Conservation (phyloP, 169 alveolate genomes). For the Neospora caninum region DNA sequence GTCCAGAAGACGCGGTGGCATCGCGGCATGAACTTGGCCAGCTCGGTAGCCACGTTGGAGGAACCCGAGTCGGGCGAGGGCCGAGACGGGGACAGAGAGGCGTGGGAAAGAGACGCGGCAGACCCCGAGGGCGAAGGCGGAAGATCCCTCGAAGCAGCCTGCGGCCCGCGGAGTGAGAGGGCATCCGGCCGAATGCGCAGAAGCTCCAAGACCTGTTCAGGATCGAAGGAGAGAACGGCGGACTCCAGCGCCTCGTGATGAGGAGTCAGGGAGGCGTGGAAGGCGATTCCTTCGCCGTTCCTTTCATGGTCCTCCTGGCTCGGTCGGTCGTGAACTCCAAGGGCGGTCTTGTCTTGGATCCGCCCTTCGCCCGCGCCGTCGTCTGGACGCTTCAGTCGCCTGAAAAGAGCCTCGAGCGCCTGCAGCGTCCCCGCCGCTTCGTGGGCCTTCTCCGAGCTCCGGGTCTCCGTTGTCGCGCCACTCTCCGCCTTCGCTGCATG, state of each 20-base stretch:
- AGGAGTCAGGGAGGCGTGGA: background rate
- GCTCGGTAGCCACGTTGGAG: slow-evolving; percentile 32
- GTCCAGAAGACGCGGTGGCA: slow-evolving; percentile 37
- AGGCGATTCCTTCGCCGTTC: background rate
- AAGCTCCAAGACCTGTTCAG: background rate
- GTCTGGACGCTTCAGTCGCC: background rate
- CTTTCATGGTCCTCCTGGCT: background rate
- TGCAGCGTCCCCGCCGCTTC: background rate
- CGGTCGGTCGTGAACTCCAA: too few relatives aligned
- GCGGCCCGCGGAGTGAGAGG: background rate
- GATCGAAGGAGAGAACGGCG: background rate
- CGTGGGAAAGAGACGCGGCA: background rate
- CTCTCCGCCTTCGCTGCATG: background rate
- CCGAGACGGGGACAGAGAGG: background rate
- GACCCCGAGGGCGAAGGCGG: too few relatives aligned
- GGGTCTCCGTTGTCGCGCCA: background rate
- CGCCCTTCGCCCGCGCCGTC: background rate
- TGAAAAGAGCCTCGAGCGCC: background rate
- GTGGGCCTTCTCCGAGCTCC: background rate
- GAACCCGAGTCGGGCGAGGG: too few relatives aligned
- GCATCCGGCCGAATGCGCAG: background rate
- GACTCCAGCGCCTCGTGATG: background rate
- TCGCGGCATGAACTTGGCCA: slow-evolving; percentile 13
- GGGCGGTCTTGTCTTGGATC: too few relatives aligned
- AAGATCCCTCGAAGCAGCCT: too few relatives aligned